Evolutionary conservation across 192 early-diverging fungal species (phyloP).

Genomic region (Pecoramyces ruminantium): DNA sequence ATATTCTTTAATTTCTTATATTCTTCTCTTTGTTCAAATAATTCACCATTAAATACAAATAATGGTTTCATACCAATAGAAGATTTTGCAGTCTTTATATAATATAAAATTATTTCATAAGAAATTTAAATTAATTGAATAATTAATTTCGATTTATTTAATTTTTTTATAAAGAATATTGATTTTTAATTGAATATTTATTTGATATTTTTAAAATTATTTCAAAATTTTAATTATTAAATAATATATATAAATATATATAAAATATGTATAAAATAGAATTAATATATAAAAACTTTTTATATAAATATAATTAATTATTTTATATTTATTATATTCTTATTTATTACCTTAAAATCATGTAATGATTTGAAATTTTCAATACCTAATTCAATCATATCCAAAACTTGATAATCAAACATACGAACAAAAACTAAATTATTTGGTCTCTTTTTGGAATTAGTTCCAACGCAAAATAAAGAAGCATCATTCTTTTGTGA

Average conservation of each 20-base stretch:
- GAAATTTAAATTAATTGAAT: too few relatives aligned
- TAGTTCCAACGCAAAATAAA: slow-evolving; percentile 73
- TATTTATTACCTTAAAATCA: slow-evolving; percentile 35
- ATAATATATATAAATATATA: too few relatives aligned
- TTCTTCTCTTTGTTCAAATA: slow-evolving; percentile 53
- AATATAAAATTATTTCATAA: not conserved
- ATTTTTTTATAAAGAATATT: too few relatives aligned
- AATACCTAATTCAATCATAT: slow-evolving; percentile 89
- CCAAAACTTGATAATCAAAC: slow-evolving; percentile 85
- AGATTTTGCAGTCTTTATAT: slow-evolving; percentile 35
- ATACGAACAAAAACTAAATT: slow-evolving; percentile 78
- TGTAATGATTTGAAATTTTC: slow-evolving; percentile 48
- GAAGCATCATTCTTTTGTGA: slow-evolving; percentile 91
- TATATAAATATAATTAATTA: too few relatives aligned
- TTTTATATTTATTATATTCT: too few relatives aligned
- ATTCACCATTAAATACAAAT: slow-evolving; percentile 79
- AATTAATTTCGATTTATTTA: too few relatives aligned
- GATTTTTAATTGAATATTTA: too few relatives aligned
- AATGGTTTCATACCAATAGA: slow-evolving; percentile 75
- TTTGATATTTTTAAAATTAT: too few relatives aligned
- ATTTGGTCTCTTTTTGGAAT: slow-evolving; percentile 92
- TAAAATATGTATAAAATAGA: too few relatives aligned
- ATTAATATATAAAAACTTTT: too few relatives aligned
- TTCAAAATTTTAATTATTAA: too few relatives aligned
- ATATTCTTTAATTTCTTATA: slow-evolving; percentile 64